A percentile compares a stretch with the other conserved stretches of the same genome.
phyloP scores from a whole-genome alignment of 202 grass and related monocot genomes.

The Schoenoplectus triqueter region DNA sequence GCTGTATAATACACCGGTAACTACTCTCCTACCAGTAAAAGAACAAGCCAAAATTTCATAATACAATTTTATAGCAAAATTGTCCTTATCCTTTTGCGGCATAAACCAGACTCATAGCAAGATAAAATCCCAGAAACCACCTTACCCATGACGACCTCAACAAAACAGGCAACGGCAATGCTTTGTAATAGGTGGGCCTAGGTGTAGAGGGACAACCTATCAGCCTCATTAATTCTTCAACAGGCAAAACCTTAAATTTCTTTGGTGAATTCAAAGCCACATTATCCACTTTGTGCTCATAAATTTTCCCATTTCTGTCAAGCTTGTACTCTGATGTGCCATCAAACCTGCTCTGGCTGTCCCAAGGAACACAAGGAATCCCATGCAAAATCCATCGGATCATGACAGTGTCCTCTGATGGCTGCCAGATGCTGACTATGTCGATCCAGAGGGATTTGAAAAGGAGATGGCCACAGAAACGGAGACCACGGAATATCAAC shows the following conservation, averaged over 20 bases:
- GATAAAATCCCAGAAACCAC: constrained; percentile 54
- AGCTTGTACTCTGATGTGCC: constrained; percentile 93
- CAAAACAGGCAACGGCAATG: constrained; percentile 27
- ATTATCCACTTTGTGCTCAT: constrained; percentile 89
- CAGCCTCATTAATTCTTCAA: constrained; percentile 72
- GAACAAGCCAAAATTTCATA: constrained; percentile 43
- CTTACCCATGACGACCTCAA: constrained; percentile 62
- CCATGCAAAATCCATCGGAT: constrained; percentile 95
- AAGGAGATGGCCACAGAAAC: constrained; percentile 71
- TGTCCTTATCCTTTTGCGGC: constrained; percentile 51
- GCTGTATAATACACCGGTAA: constrained; percentile 25
- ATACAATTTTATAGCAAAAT: constrained; percentile 35
- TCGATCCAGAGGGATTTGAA: constrained; percentile 87
- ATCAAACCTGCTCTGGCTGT: constrained; percentile 81
- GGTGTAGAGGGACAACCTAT: constrained; percentile 75
- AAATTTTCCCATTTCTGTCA: constrained; percentile 89
- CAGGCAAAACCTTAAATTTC: constrained; percentile 64
- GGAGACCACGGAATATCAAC: constrained; percentile 74
- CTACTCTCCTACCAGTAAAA: constrained; percentile 47
- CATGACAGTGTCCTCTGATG: constrained; percentile 86
- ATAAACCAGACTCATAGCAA: constrained; percentile 53
- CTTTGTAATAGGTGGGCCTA: constrained; percentile 89
- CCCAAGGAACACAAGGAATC: constrained; percentile 90
- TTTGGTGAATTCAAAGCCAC: constrained; percentile 75
- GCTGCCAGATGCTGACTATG: constrained; percentile 95